Evolutionary conservation across 306 rosid genomes (phyloP).

Genomic region (Vigna angularis): DNA sequence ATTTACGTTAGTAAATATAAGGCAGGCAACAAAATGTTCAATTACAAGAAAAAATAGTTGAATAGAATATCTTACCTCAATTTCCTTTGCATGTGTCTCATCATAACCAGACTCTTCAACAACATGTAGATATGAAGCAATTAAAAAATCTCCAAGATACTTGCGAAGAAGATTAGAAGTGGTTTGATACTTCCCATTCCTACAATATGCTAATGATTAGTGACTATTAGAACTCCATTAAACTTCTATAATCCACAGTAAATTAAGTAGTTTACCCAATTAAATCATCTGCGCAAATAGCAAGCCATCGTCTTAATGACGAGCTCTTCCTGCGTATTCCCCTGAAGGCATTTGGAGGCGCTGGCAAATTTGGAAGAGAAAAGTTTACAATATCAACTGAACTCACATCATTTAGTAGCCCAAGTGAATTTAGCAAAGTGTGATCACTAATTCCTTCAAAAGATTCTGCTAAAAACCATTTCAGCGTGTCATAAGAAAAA

Average conservation of each 20-base stretch:
- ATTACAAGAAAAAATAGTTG: conserved; percentile 34
- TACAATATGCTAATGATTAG: conserved; percentile 43
- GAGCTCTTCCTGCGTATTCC: conserved; percentile 90
- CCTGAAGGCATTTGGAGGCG: conserved; percentile 79
- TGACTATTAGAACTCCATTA: conserved; percentile 34
- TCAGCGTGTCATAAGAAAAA: conserved; percentile 42
- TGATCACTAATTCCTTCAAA: conserved; percentile 70
- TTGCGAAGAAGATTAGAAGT: conserved; percentile 81
- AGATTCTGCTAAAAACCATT: conserved; percentile 65
- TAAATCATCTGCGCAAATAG: conserved; percentile 84
- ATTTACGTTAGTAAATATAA: conserved; percentile 30
- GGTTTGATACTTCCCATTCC: conserved; percentile 74
- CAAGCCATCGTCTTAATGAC: conserved; percentile 95
- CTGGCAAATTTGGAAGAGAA: conserved; percentile 79
- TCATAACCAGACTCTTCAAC: conserved; percentile 90
- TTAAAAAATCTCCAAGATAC: conserved; percentile 90
- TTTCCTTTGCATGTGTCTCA: conserved; percentile 76
- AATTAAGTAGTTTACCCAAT: conserved; percentile 61
- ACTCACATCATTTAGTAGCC: conserved; percentile 54
- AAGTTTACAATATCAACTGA: conserved; percentile 64
- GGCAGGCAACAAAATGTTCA: conserved; percentile 32
- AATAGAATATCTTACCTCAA: conserved; percentile 71
- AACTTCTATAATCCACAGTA: conserved; percentile 26
- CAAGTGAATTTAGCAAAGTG: conserved; percentile 68
- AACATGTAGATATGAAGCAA: conserved; percentile 83